Conservation (phyloP, 495 filamentous ascomycete genomes). For the Penicillium diatomitis region DNA sequence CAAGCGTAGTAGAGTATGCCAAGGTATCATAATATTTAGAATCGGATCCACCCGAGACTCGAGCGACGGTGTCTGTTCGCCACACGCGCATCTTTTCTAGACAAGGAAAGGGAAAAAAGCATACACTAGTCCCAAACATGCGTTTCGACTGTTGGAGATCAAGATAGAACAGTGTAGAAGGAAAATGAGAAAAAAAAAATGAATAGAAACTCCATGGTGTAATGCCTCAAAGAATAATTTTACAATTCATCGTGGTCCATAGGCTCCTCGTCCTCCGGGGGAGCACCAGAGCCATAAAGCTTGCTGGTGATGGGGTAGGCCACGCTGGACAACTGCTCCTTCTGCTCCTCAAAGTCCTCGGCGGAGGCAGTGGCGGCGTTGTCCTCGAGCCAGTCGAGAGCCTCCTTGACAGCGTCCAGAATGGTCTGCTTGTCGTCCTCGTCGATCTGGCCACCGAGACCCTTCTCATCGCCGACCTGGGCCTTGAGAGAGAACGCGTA, state of each 20-base stretch:
- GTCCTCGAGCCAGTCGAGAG: slow-evolving; percentile 95
- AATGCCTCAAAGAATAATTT: slow-evolving; percentile 36
- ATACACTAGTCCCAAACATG: too few relatives aligned
- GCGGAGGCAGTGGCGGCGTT: slow-evolving; percentile 75
- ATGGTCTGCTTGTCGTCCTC: slow-evolving; percentile 99
- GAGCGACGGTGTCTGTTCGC: slow-evolving; percentile 5
- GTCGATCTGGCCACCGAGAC: slow-evolving; percentile 93
- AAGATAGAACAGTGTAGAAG: slow-evolving; percentile 12
- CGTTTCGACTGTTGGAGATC: too few relatives aligned
- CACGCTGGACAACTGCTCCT: slow-evolving; percentile 94
- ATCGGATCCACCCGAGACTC: slow-evolving; percentile 9
- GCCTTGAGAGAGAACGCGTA: slow-evolving; percentile 97
- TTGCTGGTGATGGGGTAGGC: slow-evolving; percentile 99
- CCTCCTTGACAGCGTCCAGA: slow-evolving; percentile 93
- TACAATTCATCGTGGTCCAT: slow-evolving; percentile 86
- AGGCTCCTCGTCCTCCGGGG: slow-evolving; percentile 61
- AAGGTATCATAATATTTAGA: slow-evolving; percentile 30
- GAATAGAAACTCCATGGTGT: slow-evolving; percentile 32
- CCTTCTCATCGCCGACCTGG: slow-evolving; percentile 96
- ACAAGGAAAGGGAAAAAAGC: background rate
- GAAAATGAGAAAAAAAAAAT: slow-evolving; percentile 15
- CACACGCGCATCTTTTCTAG: slow-evolving; percentile 7
- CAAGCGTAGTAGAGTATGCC: background rate
- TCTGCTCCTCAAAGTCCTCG: slow-evolving; percentile 98
- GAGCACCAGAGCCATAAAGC: slow-evolving; percentile 61